Conservation (phyloP, 2,329 filamentous ascomycete species). For the Lachnellula cervina region DNA sequence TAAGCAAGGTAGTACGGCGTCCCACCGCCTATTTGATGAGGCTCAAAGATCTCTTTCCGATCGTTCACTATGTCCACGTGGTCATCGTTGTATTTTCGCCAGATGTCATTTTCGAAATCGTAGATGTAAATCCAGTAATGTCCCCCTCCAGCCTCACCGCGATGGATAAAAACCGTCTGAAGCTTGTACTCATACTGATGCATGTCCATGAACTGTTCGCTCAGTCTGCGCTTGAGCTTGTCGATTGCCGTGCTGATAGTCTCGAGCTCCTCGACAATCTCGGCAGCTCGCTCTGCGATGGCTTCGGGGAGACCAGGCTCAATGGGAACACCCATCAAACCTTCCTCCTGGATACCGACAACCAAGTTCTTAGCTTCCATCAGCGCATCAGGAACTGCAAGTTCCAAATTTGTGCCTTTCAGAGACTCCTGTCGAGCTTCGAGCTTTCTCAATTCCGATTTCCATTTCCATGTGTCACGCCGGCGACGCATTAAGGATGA, state of each 20-base stretch:
- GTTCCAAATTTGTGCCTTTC: constrained; percentile 17
- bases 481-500: constrained; percentile 60
- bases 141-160: constrained; percentile 65
- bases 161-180: constrained; percentile 90
- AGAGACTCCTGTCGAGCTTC: constrained; percentile 35
- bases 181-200: constrained; percentile 70
- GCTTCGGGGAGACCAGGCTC: constrained; percentile 36
- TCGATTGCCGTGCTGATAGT: constrained; percentile 43
- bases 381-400: constrained; percentile 28
- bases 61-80: constrained; percentile 65
- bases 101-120: constrained; percentile 75
- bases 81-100: constrained; percentile 93
- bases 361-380: constrained; percentile 37
- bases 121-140: constrained; percentile 91
- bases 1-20: constrained; percentile 84
- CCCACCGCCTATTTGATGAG: constrained; percentile 58
- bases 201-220: constrained; percentile 57
- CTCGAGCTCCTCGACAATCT: constrained; percentile 43
- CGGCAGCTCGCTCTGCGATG: constrained; percentile 41
- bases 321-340: constrained; percentile 39
- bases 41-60: constrained; percentile 62
- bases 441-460: constrained; percentile 55
- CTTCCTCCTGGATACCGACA: constrained; percentile 37
- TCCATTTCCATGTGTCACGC: constrained; percentile 69
- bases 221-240: constrained; percentile 35